These are phyloP conservation scores for Aspergillus affinis DNA, from an alignment of 495 filamentous ascomycete genomes.

Conservation along the genomic window DNA sequence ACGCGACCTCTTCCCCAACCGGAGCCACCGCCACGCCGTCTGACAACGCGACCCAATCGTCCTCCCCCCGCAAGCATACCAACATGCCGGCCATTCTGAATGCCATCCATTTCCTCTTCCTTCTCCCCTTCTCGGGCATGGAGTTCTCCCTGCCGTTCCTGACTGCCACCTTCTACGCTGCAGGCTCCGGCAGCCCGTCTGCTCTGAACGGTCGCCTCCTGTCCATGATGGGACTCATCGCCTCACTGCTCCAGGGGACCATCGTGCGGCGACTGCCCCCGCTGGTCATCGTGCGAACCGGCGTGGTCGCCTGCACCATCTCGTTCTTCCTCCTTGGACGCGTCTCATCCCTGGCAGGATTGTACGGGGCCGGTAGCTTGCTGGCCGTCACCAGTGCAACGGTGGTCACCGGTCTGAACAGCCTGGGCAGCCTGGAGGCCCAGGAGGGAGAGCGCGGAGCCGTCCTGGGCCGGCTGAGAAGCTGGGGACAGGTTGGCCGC, in stretches of 20 bases:
- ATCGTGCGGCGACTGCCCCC: slow-evolving; percentile 81
- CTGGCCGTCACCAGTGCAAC: slow-evolving; percentile 88
- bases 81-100: slow-evolving; percentile 86
- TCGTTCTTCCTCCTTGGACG: slow-evolving; percentile 81
- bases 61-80: slow-evolving; percentile 46
- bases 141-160: slow-evolving; percentile 94
- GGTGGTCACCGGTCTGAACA: slow-evolving; percentile 91
- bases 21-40: background rate
- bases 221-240: slow-evolving; percentile 90
- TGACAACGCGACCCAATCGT: slow-evolving; percentile 2
- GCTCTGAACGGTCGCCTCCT: slow-evolving; percentile 82
- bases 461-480: slow-evolving; percentile 81
- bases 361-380: slow-evolving; percentile 79
- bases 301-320: slow-evolving; percentile 70
- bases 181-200: slow-evolving; percentile 52
- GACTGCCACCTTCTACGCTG: slow-evolving; percentile 85
- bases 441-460: slow-evolving; percentile 75
- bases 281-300: slow-evolving; percentile 71
- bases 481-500: slow-evolving; percentile 83
- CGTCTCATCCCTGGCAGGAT: slow-evolving; percentile 58
- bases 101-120: slow-evolving; percentile 81
- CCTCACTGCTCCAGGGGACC: slow-evolving; percentile 82
- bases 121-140: slow-evolving; percentile 96
- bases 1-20: slow-evolving; percentile 19
- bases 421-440: slow-evolving; percentile 86